These are phyloP conservation scores for Hirsutella rhossiliensis DNA, from an alignment of 2,329 filamentous ascomycete genomes.

Conservation along the genomic window DNA sequence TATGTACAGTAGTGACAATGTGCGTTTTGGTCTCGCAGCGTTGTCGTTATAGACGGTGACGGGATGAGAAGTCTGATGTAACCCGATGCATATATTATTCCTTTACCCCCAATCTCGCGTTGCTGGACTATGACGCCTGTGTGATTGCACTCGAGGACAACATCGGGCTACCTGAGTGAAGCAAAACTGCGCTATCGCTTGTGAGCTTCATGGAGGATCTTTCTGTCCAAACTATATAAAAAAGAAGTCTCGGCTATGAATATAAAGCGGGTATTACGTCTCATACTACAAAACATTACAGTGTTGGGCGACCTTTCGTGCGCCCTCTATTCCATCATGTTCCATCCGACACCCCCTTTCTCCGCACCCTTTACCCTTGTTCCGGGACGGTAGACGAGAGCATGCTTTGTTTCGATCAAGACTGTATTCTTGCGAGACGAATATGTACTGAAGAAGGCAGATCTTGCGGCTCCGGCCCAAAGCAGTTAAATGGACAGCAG, in stretches of 20 bases:
- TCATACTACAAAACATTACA: slow-evolving; percentile 1
- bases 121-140: neutral
- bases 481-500: neutral
- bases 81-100: slow-evolving; percentile 20
- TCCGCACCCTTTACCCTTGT: neutral
- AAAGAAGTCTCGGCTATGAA: neutral
- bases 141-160: neutral
- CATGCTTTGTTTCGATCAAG: neutral
- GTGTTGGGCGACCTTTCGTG: neutral
- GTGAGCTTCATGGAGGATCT: neutral
- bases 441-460: slow-evolving; percentile 5
- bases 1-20: slow-evolving; percentile 41
- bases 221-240: neutral
- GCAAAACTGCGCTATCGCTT: neutral
- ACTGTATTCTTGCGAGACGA: slow-evolving; percentile 1
- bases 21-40: slow-evolving; percentile 25
- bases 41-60: slow-evolving; percentile 36
- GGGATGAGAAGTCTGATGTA: slow-evolving; percentile 29
- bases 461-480: neutral
- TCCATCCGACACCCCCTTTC: neutral
- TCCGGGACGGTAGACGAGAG: too few relatives aligned
- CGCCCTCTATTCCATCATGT: neutral
- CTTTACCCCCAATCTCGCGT: neutral
- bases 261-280: neutral
- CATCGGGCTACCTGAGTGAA: too few relatives aligned